These are phyloP conservation scores for Albifimbria verrucaria DNA, from an alignment of 2,329 filamentous ascomycete species.

Conservation along the genomic window DNA sequence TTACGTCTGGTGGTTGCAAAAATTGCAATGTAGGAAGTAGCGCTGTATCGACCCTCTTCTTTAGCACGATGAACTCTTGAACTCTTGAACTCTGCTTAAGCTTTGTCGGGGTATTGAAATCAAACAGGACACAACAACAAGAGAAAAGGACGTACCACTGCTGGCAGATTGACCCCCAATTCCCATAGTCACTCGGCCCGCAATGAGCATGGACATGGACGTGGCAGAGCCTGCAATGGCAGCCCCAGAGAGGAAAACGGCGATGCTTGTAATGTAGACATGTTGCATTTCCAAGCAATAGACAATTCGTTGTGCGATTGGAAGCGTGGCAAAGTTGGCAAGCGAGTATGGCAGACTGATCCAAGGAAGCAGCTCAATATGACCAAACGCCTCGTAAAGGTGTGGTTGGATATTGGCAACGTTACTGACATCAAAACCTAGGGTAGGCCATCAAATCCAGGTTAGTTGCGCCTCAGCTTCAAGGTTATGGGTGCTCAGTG, in stretches of 20 bases:
- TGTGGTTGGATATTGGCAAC: conserved; percentile 54
- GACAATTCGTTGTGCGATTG: conserved; percentile 29
- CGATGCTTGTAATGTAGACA: conserved; percentile 19
- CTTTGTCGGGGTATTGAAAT: too few relatives aligned
- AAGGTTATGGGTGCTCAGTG: background rate
- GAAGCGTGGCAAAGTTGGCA: conserved; percentile 29
- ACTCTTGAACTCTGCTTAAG: too few relatives aligned
- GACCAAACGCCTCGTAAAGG: conserved; percentile 48
- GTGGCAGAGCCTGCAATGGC: conserved; percentile 25
- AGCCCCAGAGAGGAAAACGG: conserved; percentile 24
- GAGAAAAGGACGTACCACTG: conserved; percentile 21
- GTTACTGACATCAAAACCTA: conserved; percentile 40
- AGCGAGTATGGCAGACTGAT: conserved; percentile 33
- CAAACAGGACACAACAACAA: conserved; percentile 11
- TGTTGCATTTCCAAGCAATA: conserved; percentile 28
- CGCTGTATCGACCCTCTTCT: background rate
- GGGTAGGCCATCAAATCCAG: too few relatives aligned
- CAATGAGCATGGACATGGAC: conserved; percentile 25
- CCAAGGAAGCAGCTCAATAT: conserved; percentile 36
- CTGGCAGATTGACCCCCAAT: conserved; percentile 26
- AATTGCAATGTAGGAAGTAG: conserved; percentile 17
- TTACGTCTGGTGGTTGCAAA: conserved; percentile 16
- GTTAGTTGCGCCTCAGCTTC: too few relatives aligned
- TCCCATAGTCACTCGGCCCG: conserved; percentile 28
- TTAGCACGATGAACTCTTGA: background rate